Evolutionary conservation across 2,329 filamentous ascomycete genomes (phyloP).

Genomic region (Claviceps maximensis): DNA sequence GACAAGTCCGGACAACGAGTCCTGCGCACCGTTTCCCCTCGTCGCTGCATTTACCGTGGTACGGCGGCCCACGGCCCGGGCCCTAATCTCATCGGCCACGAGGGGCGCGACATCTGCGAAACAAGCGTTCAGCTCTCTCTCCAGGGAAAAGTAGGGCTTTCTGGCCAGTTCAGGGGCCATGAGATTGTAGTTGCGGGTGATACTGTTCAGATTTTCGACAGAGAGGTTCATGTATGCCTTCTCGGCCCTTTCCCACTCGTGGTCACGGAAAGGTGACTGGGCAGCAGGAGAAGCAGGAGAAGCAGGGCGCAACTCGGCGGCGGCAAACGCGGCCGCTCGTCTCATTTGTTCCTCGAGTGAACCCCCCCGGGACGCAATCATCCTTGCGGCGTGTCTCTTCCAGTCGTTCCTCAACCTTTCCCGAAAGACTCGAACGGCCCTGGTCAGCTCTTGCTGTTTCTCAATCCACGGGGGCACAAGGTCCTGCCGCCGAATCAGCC

Average conservation of each 20-base stretch:
- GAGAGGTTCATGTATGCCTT: constrained; percentile 61
- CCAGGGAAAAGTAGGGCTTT: constrained; percentile 78
- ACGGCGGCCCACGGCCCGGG: constrained; percentile 43
- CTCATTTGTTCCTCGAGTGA: constrained; percentile 59
- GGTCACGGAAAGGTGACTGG: constrained; percentile 60
- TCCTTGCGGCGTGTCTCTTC: constrained; percentile 66
- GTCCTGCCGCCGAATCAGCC: constrained; percentile 93
- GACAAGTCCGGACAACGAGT: constrained; percentile 38
- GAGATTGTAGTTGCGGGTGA: constrained; percentile 83
- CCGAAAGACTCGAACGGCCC: constrained; percentile 57
- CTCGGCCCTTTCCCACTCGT: constrained; percentile 61
- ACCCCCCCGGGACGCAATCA: constrained; percentile 67
- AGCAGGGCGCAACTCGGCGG: constrained; percentile 42
- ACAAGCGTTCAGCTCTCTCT: constrained; percentile 68
- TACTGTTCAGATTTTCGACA: constrained; percentile 62
- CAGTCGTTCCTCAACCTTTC: constrained; percentile 66
- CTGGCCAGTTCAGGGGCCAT: constrained; percentile 87
- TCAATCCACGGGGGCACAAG: constrained; percentile 97
- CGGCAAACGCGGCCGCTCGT: constrained; percentile 59
- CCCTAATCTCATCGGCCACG: constrained; percentile 57
- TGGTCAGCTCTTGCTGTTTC: constrained; percentile 82
- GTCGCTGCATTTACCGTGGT: constrained; percentile 24
- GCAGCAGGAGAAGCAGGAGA: constrained; percentile 7
- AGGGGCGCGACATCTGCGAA: constrained; percentile 76
- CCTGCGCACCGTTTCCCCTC: constrained; percentile 11